A percentile compares a stretch with the other conserved stretches of the same genome.
Conservation (phyloP, 78 protist species). For the Dictyostelium firmibasis region DNA sequence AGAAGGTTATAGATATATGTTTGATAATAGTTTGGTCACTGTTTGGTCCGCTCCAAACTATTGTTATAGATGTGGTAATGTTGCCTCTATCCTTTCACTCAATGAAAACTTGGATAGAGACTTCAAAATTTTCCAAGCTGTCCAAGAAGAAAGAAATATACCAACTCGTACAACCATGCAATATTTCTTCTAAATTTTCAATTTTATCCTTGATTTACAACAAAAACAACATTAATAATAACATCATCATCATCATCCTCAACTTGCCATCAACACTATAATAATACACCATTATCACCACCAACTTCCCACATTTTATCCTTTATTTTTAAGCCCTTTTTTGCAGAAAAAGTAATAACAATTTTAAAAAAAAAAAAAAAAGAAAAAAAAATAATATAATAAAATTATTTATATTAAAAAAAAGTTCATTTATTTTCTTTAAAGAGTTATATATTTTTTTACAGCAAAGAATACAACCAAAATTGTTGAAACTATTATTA, state of each 20-base stretch:
- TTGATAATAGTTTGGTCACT: conserved; percentile 93
- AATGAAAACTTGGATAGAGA: conserved; percentile 84
- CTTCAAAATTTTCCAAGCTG: conserved; percentile 91
- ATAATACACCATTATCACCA: background rate
- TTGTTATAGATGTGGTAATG: conserved; percentile 98
- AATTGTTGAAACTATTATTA: background rate
- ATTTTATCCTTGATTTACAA: background rate
- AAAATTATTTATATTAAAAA: no score
- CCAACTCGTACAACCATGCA: conserved; percentile 74
- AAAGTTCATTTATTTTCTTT: no score
- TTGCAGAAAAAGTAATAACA: no score
- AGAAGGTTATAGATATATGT: conserved; percentile 98
- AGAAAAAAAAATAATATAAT: no score
- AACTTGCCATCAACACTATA: background rate
- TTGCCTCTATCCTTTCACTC: conserved; percentile 94
- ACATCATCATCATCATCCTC: no score
- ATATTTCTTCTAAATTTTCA: conserved; percentile 44
- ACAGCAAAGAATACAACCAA: background rate
- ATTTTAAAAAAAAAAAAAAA: no score
- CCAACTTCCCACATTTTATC: background rate
- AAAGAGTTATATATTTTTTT: background rate
- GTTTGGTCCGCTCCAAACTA: conserved; percentile 99
- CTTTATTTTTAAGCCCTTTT: no score
- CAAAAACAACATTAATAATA: background rate
- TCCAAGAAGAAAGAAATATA: conserved; percentile 80